Conservation (phyloP, 345 rosid species). For the Populus pruinosa region DNA sequence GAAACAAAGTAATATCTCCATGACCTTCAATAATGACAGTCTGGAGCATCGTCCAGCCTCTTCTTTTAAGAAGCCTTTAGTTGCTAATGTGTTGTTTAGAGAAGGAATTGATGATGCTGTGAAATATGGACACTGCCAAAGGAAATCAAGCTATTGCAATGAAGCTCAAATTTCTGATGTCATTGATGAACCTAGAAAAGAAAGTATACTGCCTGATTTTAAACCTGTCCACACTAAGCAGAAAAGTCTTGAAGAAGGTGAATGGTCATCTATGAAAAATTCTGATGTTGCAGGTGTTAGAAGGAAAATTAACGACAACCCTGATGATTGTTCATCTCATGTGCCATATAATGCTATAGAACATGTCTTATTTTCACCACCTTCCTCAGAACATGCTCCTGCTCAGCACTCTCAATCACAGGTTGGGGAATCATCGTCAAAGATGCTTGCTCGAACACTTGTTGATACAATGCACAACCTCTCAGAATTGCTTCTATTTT, state of each 20-base stretch:
- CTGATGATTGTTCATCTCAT: constrained; percentile 35
- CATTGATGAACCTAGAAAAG: constrained; percentile 19
- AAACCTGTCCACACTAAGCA: constrained; percentile 23
- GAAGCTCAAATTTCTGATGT: constrained; percentile 22
- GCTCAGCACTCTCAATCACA: constrained; percentile 17
- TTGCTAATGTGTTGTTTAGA: constrained; percentile 8
- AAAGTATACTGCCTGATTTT: constrained; percentile 14
- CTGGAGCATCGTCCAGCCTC: constrained; percentile 16
- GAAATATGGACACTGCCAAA: constrained; percentile 18
- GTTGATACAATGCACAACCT: constrained; percentile 58
- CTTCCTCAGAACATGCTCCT: constrained; percentile 36
- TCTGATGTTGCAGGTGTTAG: constrained; percentile 17
- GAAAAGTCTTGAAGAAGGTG: constrained; percentile 23
- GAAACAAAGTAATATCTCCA: constrained; percentile 20
- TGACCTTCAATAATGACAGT: constrained; percentile 12
- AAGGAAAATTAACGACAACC: constrained; percentile 30
- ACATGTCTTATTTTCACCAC: constrained; percentile 31
- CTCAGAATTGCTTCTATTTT: constrained; percentile 65
- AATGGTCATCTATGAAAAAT: constrained; percentile 24
- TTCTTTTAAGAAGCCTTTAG: constrained; percentile 18
- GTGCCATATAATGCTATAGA: constrained; percentile 36
- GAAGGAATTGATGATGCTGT: constrained; percentile 21
- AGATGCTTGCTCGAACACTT: constrained; percentile 31
- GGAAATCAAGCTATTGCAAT: constrained; percentile 16
- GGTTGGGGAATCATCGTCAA: constrained; percentile 25